Evolutionary conservation across 768 basidiomycete genomes (phyloP), one percentile per base, ranked within the genome.

Genomic region (Hypholoma fasciculare): DNA sequence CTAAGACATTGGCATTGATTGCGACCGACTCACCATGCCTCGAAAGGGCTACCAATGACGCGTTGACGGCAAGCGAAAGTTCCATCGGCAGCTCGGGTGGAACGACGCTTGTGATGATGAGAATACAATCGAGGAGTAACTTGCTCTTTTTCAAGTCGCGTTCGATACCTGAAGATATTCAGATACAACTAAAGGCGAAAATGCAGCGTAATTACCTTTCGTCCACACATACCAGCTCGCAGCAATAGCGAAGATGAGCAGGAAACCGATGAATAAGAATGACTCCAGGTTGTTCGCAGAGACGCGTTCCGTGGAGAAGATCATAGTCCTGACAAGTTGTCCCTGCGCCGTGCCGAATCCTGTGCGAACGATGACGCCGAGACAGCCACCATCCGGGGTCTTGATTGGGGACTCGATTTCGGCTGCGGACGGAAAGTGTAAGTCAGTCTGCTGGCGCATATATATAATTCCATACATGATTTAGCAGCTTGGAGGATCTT

Each of bases 41-140:
- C 44, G 92, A 94, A 42, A 98, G 73, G 0, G 97, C 95, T 19
- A 97, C 94, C 14, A 99, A 78, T 0, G 91, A 94, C 0, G 93
- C 93, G 64, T 99, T 99, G 58, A 98, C 97, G 1, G 97, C 97
- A 44, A 99, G 76, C 0, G 92, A 93, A 40, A 98, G 81, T 66
- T 99, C 97, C 97, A 98, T 99, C 1, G 97, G 97, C 44, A 99
- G 71, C 67, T 99, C 97, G 11, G 97, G 96, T 8, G 97, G 97
- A 0, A 98, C 97, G 39, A 98, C 97, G 59, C 92, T 95, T 8
- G 97, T 99, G 64, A 98, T 88, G 68, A 98, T 98, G 38, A 98
- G 78, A 53, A 99, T 87, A 69, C 97, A 98, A 69, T 99, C 96
- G 46, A 98, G 82, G 4, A 99, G 75, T 3, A 99, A 78, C 73